Percentiles rank a stretch among this genome's conserved stretches.
phyloP scores from a whole-genome alignment of 2,329 filamentous ascomycete genomes.

The Neonectria ditissima region DNA sequence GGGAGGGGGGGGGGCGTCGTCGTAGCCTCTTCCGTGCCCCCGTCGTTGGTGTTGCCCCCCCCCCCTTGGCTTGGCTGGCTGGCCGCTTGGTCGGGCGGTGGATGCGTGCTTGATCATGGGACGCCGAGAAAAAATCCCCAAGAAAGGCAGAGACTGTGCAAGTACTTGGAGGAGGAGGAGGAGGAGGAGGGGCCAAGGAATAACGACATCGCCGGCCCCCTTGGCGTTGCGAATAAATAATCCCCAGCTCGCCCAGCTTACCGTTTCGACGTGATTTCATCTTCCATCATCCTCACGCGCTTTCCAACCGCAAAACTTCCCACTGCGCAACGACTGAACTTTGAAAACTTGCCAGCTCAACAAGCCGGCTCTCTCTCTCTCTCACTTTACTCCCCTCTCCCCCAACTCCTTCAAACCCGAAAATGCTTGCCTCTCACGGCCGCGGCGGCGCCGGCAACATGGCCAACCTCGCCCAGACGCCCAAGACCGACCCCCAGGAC shows the following conservation, averaged over 20 bases:
- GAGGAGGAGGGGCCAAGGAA: slow-evolving; percentile 11
- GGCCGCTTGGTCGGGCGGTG: slow-evolving; percentile 22
- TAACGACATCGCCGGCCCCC: slow-evolving; percentile 21
- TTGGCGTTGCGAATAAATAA: slow-evolving; percentile 25
- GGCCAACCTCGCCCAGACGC: slow-evolving; percentile 63
- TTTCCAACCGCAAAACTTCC: background rate
- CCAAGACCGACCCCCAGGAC: slow-evolving; percentile 69
- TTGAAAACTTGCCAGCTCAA: background rate
- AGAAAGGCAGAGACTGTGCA: slow-evolving; percentile 1
- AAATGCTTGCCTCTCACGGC: slow-evolving; percentile 73
- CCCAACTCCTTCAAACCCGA: slow-evolving; percentile 17
- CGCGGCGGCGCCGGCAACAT: slow-evolving; percentile 86
- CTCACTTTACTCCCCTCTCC: background rate
- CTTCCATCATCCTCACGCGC: background rate
- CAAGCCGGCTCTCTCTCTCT: background rate
- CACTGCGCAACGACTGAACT: background rate
- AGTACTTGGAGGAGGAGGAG: background rate
- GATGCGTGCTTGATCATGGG: slow-evolving; percentile 28
- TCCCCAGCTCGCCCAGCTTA: background rate
- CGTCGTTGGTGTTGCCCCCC: background rate
- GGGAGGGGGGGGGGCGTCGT: slow-evolving; percentile 9
- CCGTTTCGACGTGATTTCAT: slow-evolving; percentile 16
- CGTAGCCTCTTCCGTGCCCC: slow-evolving; percentile 10
- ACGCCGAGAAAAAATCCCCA: slow-evolving; percentile 17
- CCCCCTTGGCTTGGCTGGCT: slow-evolving; percentile 10